Evolutionary conservation across 225 moss, liverwort and hornwort species (phyloP), one percentile per base, ranked within the genome.

Genomic region (Straminergon stramineum): DNA sequence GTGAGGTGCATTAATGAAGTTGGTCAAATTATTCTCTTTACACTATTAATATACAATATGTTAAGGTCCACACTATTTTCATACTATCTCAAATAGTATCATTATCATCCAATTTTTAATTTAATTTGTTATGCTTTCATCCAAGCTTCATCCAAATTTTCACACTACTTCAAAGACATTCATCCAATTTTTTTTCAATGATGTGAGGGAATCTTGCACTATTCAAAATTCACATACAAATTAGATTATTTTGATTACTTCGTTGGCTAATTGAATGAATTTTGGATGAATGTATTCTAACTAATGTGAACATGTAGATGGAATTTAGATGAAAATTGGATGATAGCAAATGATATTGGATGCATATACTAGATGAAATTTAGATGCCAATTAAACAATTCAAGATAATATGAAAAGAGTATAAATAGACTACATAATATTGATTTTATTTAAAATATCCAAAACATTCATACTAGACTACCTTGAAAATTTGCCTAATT

Each of bases 171-270:
- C 5, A 17, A 48, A 2, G 2, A 31, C 4, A 48, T 31, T 31
- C 10, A 18, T 48, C 11, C 6, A 75, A 75, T 4, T 30, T 30
- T 79, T 37, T 16, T 56, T 56, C 37, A 15, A 37, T 55, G 16
- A 24, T 56, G 15, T 9, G 2, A 79, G 1, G 6, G 15, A 56
- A 0, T 56, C 9, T 56, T 55, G 15, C 1, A 24, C 2, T 56
- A 24, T 37, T 78, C 16, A 78, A 56, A 56, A 78, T 0, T 37
- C 2, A 26, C 0, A 0, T 0, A 56, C 4, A 24, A 10, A 26
- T 26, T 79, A 10, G 57, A n/a, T 37, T 56, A 23, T 37, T 56
- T 56, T 56, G 15, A 16, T 1, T 37, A 10, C 6, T 35, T 77
- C 9, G 15, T 0, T 55, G 2, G 1, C 23, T 78, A 23, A 15